Evolutionary conservation across 768 basidiomycete species (phyloP).

Genomic region (Trichaptum fuscoviolaceum): DNA sequence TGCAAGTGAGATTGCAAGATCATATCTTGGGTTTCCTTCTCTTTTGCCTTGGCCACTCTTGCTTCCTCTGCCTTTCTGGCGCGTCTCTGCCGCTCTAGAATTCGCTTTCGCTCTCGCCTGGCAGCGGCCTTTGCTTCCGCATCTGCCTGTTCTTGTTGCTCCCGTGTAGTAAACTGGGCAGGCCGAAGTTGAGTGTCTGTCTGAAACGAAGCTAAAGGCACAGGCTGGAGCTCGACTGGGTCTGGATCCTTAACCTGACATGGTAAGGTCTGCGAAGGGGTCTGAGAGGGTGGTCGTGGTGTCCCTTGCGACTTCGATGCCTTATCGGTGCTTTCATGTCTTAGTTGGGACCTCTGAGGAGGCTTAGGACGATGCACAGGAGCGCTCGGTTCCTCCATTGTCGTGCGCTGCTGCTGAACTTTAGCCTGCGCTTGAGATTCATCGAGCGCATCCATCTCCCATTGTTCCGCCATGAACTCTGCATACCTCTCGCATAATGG

Average conservation of each 20-base stretch:
- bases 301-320: background rate
- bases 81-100: conserved; percentile 11
- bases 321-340: background rate
- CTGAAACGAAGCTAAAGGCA: background rate
- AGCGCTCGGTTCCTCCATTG: background rate
- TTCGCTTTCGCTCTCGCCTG: conserved; percentile 11
- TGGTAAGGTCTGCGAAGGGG: background rate
- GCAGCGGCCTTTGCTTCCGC: conserved; percentile 10
- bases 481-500: conserved; percentile 80
- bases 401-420: background rate
- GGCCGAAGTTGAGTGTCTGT: background rate
- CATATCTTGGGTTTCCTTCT: background rate
- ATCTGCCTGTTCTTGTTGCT: background rate
- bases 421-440: conserved; percentile 54
- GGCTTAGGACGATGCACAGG: background rate
- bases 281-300: background rate
- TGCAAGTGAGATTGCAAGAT: background rate
- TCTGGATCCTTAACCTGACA: background rate
- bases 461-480: conserved; percentile 83
- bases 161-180: background rate
- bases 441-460: conserved; percentile 68
- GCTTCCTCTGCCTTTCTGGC: conserved; percentile 11
- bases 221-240: background rate
- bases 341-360: conserved; percentile 1
- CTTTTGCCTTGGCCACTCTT: conserved; percentile 7